Base-by-base conservation (phyloP, 2,329 filamentous ascomycete species). In the Proliferodiscus dingleyae region DNA sequence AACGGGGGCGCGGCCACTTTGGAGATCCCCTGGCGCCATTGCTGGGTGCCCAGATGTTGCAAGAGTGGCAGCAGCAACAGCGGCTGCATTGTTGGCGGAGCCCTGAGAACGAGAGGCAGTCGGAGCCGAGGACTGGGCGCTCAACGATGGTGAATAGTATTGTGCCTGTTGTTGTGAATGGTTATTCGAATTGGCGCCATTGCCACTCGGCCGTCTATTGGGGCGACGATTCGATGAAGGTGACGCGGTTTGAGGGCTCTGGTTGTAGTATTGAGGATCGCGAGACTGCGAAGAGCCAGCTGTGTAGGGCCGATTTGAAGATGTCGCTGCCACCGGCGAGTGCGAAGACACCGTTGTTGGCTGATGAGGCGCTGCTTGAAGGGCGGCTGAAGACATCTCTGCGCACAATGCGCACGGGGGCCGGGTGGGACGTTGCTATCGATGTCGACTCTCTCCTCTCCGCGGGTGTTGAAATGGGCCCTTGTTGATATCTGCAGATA, bases 1-100 rank as follows among this genome's bases (percentile, higher is more conserved):
- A 57, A 87, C 75, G 19, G 87, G 84, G 43, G 85, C 80, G 70
- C 76, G 80, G 66, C 72, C 78, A 67, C 69, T 77, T 68, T 72
- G 71, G 60, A 74, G 72, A 59, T 76, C 74, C 51, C 72, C 69
- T 18, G 58, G 58, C 37, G 61, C 50, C 60, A 62, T 62, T 24
- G 45, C 33, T 21, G 50, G 36, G 49, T 56, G 55, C 18, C 47
- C 52, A 46, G 70, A 60, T 16, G 71, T 58, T 22, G 69, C 64
- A 30, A 70, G 64, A 36, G 73, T 68, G 37, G 76, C 68, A 47
- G 67, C 58, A 22, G 68, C 63, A 18, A 65, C 57, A 13, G 70
- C 65, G 33, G 68, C 53, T 19, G 48, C 21, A 10, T 51, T 43
- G 29, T 41, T 51, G 11, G 59, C 50, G 30, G 70, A 69, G n/a